Percentiles rank a stretch among this genome's conserved stretches.
Conservation (phyloP, 139 green algal species). For the Coelastrella sp. region DNA sequence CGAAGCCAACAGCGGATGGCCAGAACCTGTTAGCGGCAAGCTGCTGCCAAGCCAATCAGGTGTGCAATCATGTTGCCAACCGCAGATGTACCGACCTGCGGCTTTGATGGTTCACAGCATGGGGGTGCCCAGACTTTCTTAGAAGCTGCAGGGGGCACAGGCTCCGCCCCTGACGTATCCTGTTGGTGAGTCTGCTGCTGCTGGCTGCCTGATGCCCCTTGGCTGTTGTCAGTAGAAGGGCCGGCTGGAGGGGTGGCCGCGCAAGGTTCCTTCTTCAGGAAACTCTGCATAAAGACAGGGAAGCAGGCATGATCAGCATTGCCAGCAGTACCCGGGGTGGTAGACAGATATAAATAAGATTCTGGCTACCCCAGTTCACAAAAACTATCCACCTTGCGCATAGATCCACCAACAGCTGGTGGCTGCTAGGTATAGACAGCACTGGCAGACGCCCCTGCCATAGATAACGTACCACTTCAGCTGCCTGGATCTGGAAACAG, state of each 20-base stretch:
- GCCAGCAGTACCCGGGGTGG: background rate
- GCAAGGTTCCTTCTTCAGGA: slow-evolving; percentile 27
- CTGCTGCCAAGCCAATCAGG: background rate
- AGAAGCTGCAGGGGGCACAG: background rate
- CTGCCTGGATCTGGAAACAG: too few species aligned
- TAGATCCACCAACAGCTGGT: too few species aligned
- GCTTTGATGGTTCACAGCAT: background rate
- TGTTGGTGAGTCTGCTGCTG: background rate
- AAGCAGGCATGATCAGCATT: background rate
- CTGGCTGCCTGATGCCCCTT: background rate
- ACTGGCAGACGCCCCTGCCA: too few species aligned
- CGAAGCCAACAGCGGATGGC: background rate
- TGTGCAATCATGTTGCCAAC: too few species aligned
- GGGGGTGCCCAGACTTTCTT: background rate
- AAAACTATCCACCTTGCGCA: too few species aligned
- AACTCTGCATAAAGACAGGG: background rate
- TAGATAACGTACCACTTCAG: too few species aligned
- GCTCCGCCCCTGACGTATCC: background rate
- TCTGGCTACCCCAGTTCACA: too few species aligned
- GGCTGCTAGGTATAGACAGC: too few species aligned
- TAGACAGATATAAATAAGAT: too few species aligned
- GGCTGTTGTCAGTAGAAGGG: background rate
- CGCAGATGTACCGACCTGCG: background rate
- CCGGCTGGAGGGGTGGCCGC: background rate
- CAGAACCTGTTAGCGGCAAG: background rate